Conservation (phyloP, 2,329 filamentous ascomycete genomes). For the Curvularia eragrostidis region DNA sequence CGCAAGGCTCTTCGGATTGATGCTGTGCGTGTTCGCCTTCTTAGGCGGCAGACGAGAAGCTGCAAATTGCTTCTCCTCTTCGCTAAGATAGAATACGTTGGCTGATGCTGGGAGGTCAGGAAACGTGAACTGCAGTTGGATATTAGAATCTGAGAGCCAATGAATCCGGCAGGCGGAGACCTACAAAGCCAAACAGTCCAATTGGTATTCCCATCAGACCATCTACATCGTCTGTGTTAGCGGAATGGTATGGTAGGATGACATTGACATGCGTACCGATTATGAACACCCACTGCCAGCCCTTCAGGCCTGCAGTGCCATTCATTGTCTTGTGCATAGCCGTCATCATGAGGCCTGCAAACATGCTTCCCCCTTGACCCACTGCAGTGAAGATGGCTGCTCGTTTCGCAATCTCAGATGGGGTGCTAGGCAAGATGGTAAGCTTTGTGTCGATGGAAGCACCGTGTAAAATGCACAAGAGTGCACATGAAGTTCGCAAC, state of each 20-base stretch:
- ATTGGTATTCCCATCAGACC: slow-evolving; percentile 35
- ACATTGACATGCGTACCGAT: slow-evolving; percentile 19
- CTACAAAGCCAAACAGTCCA: slow-evolving; percentile 31
- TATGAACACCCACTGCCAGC: slow-evolving; percentile 39
- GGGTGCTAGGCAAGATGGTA: slow-evolving; percentile 20
- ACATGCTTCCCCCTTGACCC: slow-evolving; percentile 36
- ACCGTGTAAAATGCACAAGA: background rate
- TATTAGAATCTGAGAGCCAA: background rate
- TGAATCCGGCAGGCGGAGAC: background rate
- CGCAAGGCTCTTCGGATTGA: slow-evolving; percentile 24
- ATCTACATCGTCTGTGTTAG: slow-evolving; percentile 17
- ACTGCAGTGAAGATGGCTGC: slow-evolving; percentile 35
- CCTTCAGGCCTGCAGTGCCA: slow-evolving; percentile 23
- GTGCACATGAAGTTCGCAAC: too few species aligned
- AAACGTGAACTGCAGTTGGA: slow-evolving; percentile 22
- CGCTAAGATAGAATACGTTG: slow-evolving; percentile 20
- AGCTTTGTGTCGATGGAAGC: background rate
- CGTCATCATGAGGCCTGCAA: slow-evolving; percentile 38
- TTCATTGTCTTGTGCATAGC: slow-evolving; percentile 35
- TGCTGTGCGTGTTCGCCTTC: slow-evolving; percentile 28
- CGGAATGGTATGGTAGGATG: background rate
- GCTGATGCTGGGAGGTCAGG: slow-evolving; percentile 31
- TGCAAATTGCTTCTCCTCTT: slow-evolving; percentile 28
- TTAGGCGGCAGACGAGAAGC: slow-evolving; percentile 30
- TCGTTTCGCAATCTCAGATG: slow-evolving; percentile 34